These are phyloP conservation scores for Quercus rubra DNA, from an alignment of 306 rosid species.

Conservation along the genomic window DNA sequence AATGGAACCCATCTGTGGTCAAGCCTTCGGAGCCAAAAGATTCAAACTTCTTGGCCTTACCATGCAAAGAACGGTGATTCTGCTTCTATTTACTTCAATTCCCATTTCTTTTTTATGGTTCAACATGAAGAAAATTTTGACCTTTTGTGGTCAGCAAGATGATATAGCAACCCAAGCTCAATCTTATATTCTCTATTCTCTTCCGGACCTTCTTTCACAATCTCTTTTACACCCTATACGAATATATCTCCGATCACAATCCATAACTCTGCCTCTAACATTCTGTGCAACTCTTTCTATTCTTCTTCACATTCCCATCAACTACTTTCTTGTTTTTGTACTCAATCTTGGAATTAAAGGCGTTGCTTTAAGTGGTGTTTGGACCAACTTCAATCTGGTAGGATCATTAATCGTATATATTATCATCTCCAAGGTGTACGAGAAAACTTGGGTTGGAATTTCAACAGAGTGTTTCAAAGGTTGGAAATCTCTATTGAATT, in stretches of 20 bases:
- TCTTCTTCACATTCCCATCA: conserved; percentile 73
- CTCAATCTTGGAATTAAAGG: conserved; percentile 61
- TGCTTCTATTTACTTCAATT: conserved; percentile 59
- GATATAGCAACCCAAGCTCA: conserved; percentile 67
- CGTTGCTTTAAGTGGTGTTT: conserved; percentile 68
- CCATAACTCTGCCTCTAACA: conserved; percentile 75
- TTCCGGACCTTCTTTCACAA: conserved; percentile 83
- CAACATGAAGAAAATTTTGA: conserved; percentile 56
- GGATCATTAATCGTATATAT: conserved; percentile 51
- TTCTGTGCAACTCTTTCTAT: conserved; percentile 54
- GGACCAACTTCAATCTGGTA: conserved; percentile 78
- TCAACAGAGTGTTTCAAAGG: conserved; percentile 44
- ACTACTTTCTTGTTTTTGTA: conserved; percentile 64
- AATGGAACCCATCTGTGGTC: conserved; percentile 95
- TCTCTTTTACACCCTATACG: conserved; percentile 71
- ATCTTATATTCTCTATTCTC: conserved; percentile 57
- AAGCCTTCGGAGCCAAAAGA: conserved; percentile 86
- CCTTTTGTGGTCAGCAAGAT: conserved; percentile 60
- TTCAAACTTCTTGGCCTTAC: conserved; percentile 71
- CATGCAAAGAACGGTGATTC: conserved; percentile 61
- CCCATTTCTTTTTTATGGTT: conserved; percentile 62
- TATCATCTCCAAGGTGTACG: conserved; percentile 46
- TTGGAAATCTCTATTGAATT: conserved; percentile 48
- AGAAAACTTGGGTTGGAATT: conserved; percentile 64
- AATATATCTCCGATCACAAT: conserved; percentile 75